Conservation (phyloP, 345 rosid species). For the Salix viminalis region DNA sequence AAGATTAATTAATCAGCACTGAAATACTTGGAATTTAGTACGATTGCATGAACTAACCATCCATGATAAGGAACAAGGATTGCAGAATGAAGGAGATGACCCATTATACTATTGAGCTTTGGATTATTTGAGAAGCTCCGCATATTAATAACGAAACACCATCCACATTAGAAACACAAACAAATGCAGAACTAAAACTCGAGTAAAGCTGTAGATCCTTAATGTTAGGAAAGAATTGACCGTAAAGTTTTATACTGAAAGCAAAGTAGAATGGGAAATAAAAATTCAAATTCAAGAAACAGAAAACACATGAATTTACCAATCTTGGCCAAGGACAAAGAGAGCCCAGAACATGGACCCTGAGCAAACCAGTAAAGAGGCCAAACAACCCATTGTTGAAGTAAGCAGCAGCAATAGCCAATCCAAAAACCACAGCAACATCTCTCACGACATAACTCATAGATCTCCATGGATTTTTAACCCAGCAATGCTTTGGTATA, state of each 20-base stretch:
- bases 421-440: constrained; percentile 53
- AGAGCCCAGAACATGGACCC: constrained; percentile 97
- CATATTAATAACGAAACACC: constrained; percentile 8
- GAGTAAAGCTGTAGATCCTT: neutral
- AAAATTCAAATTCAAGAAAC: neutral
- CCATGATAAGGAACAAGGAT: constrained; percentile 92
- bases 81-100: constrained; percentile 84
- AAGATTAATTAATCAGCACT: no score
- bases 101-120: constrained; percentile 65
- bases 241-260: neutral
- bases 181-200: neutral
- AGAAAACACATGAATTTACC: constrained; percentile 33
- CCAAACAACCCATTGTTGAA: constrained; percentile 71
- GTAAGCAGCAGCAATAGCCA: constrained; percentile 71
- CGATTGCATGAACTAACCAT: constrained; percentile 49
- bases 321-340: constrained; percentile 93
- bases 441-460: constrained; percentile 80
- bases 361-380: constrained; percentile 86
- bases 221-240: neutral
- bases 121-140: constrained; percentile 73
- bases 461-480: constrained; percentile 77
- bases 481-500: constrained; percentile 94
- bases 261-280: neutral
- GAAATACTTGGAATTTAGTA: neutral
- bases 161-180: neutral